These are phyloP conservation scores for Truncatella angustata DNA, from an alignment of 2,329 filamentous ascomycete species.

Conservation along the genomic window DNA sequence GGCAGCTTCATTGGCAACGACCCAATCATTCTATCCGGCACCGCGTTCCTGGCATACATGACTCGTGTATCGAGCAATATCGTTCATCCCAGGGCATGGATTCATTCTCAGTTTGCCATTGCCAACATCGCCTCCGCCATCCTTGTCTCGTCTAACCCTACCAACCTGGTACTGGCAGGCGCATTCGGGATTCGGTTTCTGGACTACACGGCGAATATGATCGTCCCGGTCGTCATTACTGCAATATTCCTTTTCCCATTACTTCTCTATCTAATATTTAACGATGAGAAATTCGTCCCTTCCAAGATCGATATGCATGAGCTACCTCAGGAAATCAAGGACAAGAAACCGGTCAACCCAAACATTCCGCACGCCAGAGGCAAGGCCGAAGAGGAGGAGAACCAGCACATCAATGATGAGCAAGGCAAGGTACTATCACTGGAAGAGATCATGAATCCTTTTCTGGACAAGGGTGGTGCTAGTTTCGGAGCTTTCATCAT, in stretches of 20 bases:
- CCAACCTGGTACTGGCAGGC: slow-evolving; percentile 71
- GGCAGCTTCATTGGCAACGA: slow-evolving; percentile 73
- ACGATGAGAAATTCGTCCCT: slow-evolving; percentile 62
- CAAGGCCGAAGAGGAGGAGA: slow-evolving; percentile 50
- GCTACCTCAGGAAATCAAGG: slow-evolving; percentile 55
- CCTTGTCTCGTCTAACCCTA: slow-evolving; percentile 75
- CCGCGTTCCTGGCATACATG: slow-evolving; percentile 75
- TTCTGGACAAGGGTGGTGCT: slow-evolving; percentile 65
- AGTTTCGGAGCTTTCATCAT: slow-evolving; percentile 64
- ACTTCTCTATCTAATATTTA: slow-evolving; percentile 67
- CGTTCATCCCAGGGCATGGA: slow-evolving; percentile 68
- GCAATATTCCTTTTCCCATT: slow-evolving; percentile 68
- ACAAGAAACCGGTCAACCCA: slow-evolving; percentile 63
- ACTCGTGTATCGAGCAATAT: slow-evolving; percentile 74
- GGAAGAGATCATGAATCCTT: slow-evolving; percentile 75
- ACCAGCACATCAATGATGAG: slow-evolving; percentile 42
- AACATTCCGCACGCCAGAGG: slow-evolving; percentile 67
- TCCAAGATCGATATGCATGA: slow-evolving; percentile 66
- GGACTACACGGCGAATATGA: slow-evolving; percentile 74
- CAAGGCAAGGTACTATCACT: slow-evolving; percentile 57
- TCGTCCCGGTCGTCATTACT: slow-evolving; percentile 69
- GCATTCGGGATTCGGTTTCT: slow-evolving; percentile 72
- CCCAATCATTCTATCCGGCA: slow-evolving; percentile 72
- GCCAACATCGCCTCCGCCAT: slow-evolving; percentile 75
- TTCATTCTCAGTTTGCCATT: slow-evolving; percentile 68